Percentiles rank a stretch among this genome's conserved stretches.
phyloP scores from a whole-genome alignment of 2,329 filamentous ascomycete genomes.

The Talaromyces sp. region DNA sequence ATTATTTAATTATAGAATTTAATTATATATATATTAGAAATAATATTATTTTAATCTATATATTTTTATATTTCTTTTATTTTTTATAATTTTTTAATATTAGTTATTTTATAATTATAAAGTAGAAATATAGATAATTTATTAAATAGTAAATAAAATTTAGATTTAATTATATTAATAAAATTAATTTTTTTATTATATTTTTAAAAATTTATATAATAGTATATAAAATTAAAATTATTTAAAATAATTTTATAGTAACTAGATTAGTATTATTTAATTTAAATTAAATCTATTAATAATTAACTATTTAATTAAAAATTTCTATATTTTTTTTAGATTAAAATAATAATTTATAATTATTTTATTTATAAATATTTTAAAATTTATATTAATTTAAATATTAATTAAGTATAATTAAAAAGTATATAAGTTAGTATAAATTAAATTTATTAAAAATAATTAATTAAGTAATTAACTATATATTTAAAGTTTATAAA shows the following conservation, averaged over 20 bases:
- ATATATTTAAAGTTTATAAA: too few species aligned
- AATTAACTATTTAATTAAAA: too few species aligned
- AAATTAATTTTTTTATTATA: neutral
- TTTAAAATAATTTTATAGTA: neutral
- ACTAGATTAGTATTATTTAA: too few species aligned
- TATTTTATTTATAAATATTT: too few species aligned
- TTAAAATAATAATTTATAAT: too few species aligned
- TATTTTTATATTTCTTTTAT: conserved; percentile 37
- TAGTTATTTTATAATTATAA: neutral
- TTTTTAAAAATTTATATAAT: neutral
- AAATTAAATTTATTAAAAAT: too few species aligned
- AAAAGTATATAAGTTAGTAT: too few species aligned
- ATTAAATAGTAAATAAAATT: neutral
- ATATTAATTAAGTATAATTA: too few species aligned
- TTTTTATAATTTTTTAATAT: conserved; percentile 1
- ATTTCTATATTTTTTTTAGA: too few species aligned
- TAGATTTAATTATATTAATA: neutral
- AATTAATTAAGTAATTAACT: too few species aligned
- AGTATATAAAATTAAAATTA: neutral
- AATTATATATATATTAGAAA: neutral
- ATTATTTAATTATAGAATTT: neutral
- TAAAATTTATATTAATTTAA: too few species aligned
- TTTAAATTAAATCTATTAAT: too few species aligned
- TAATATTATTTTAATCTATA: conserved; percentile 3
- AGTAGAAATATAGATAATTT: neutral